Percentiles rank a stretch among this genome's conserved stretches.
Evolutionary conservation across 305 asterid genomes (phyloP).

Genomic region (Rubia tinctorum): DNA sequence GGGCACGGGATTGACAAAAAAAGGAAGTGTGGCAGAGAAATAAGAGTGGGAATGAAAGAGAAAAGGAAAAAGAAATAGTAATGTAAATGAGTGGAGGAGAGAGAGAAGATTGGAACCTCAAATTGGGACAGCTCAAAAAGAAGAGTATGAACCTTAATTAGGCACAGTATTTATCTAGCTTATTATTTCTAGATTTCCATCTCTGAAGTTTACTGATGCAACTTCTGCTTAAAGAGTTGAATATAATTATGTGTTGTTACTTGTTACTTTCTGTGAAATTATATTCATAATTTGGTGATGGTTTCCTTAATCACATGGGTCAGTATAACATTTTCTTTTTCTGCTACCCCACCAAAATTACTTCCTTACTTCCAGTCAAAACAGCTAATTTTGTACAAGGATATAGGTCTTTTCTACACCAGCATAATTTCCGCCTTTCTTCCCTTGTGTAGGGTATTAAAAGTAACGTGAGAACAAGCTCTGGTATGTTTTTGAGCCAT

Average conservation of each 20-base stretch:
- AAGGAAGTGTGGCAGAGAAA: neutral
- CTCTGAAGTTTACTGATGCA: neutral
- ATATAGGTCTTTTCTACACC: neutral
- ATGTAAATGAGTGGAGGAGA: neutral
- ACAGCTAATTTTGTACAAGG: neutral
- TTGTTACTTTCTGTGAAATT: neutral
- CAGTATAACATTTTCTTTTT: neutral
- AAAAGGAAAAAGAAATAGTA: neutral
- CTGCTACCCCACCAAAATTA: neutral
- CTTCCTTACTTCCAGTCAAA: neutral
- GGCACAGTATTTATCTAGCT: neutral
- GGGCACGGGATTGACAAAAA: neutral
- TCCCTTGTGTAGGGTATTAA: conserved; percentile 54
- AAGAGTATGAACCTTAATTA: neutral
- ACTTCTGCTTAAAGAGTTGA: neutral
- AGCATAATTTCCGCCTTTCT: neutral
- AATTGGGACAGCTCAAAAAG: neutral
- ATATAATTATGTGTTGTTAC: neutral
- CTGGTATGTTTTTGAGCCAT: conserved; percentile 80
- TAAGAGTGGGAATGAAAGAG: neutral
- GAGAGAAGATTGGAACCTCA: neutral
- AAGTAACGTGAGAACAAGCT: conserved; percentile 85
- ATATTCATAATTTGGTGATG: neutral
- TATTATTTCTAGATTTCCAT: neutral
- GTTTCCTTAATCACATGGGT: neutral